Percentiles rank a stretch among this genome's conserved stretches.
Conservation (phyloP, 257 asterid genomes). For the Jaltomata sinuosa region DNA sequence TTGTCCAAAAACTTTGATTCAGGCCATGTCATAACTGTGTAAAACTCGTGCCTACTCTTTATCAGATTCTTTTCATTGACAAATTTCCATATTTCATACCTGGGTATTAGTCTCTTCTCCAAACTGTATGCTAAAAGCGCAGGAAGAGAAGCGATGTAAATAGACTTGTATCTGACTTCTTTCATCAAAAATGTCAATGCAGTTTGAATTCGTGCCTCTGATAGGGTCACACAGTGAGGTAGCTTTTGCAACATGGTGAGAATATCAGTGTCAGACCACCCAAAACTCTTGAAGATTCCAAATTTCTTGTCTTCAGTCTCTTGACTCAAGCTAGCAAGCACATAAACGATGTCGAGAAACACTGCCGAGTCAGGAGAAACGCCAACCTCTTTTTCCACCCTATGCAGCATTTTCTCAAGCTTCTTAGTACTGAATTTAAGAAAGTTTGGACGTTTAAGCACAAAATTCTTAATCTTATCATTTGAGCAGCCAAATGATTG, state of each 20-base stretch:
- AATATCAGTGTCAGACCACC: neutral
- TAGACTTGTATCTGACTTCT: too few relatives aligned
- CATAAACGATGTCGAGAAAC: neutral
- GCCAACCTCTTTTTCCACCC: neutral
- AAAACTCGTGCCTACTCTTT: too few relatives aligned
- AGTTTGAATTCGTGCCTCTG: too few relatives aligned
- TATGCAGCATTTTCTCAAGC: neutral
- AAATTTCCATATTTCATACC: too few relatives aligned
- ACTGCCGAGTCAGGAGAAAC: neutral
- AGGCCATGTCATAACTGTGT: too few relatives aligned
- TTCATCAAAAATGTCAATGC: too few relatives aligned
- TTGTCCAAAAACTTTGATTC: neutral
- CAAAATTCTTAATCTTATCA: neutral
- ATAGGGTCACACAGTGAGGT: too few relatives aligned
- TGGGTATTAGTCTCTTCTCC: too few relatives aligned
- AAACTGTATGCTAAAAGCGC: too few relatives aligned
- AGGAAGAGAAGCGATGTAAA: too few relatives aligned
- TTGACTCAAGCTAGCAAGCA: neutral
- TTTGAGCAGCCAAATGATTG: neutral
- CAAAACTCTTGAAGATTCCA: slow-evolving; percentile 7
- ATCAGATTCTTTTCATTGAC: too few relatives aligned
- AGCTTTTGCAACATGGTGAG: neutral
- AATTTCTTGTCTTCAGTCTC: neutral
- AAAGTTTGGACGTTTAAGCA: neutral
- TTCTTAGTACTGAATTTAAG: neutral